Evolutionary conservation across 2,329 filamentous ascomycete genomes (phyloP), one percentile per base, ranked within the genome.

Genomic region (Ustulina deusta): DNA sequence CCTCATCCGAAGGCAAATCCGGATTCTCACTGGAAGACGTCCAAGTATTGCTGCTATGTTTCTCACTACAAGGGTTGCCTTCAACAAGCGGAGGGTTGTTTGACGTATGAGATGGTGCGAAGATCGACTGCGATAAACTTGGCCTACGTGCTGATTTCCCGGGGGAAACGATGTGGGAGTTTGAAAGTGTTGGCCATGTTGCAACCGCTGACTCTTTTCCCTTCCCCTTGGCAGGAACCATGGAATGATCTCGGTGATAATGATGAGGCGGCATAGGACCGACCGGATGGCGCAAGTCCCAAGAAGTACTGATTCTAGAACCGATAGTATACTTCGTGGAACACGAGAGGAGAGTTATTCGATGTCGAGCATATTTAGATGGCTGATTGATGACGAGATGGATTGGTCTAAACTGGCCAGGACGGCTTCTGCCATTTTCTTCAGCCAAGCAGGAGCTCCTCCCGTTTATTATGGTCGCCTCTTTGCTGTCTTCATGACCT

Each of bases 11-110:
- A 36, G 83, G 74, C 17, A 83, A 74, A 2, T 81, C 84, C 20
- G 81, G 72, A 36, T 86, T 86, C 44, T 83, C 84, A 63, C 84
- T 87, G 48, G 85, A 86, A 20, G 86, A 85, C 0, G 85, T 84
- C 88, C 88, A 90, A 2, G 86, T 89, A 48, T 82, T 84, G 74
- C 85, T 88, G 69, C 80, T 85, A 60, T 75, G 77, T 57, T 79
- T 71, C 27, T 71, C 75, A 27, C 56, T 57, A 58, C 38, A 72
- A 49, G 70, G 69, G 48, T 66, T 68, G 25, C 65, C 65, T 32
- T 69, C 66, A 20, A 69, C 64, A 10, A 36, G 49, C 7, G 64
- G 59, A 20, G 74, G 46, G n/a, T 63, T 61, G 3, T 74, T 72
- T 29, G 74, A 61, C 7, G 70, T 63, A 10, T 66, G 69, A 20